These are phyloP conservation scores for Exophiala viscosa DNA, from an alignment of 2,329 filamentous ascomycete genomes.

Conservation along the genomic window DNA sequence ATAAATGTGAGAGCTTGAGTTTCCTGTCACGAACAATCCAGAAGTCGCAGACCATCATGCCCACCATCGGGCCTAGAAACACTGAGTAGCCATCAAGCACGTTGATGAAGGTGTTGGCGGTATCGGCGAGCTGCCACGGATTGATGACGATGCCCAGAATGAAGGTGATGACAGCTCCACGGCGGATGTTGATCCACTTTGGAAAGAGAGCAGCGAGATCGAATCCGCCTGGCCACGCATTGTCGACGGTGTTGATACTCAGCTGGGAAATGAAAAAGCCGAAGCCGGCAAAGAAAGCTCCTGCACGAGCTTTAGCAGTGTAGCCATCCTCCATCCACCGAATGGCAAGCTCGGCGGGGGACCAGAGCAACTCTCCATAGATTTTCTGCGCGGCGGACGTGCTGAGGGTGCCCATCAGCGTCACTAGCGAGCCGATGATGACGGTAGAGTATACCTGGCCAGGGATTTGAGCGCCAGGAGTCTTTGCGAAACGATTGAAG, in stretches of 20 bases:
- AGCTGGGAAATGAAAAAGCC: background rate
- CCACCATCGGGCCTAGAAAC: conserved; percentile 28
- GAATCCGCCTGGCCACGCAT: background rate
- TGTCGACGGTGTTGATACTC: background rate
- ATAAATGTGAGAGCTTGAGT: conserved; percentile 16
- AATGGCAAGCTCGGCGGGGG: conserved; percentile 32
- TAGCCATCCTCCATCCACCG: conserved; percentile 33
- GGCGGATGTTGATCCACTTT: conserved; percentile 29
- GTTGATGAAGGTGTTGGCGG: conserved; percentile 38
- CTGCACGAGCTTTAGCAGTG: background rate
- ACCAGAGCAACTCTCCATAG: conserved; percentile 14
- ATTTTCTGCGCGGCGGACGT: conserved; percentile 15
- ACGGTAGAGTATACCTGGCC: conserved; percentile 38
- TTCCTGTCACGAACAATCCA: conserved; percentile 17
- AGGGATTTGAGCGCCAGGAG: conserved; percentile 30
- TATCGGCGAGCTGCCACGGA: conserved; percentile 36
- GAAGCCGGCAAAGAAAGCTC: background rate
- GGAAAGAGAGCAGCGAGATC: conserved; percentile 35
- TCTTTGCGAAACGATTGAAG: conserved; percentile 50
- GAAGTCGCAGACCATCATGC: conserved; percentile 25
- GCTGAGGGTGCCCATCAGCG: conserved; percentile 6
- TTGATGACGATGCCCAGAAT: conserved; percentile 41
- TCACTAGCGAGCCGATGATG: conserved; percentile 40
- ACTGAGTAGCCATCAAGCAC: conserved; percentile 34
- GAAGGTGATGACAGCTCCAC: conserved; percentile 17